These are phyloP conservation scores for Teratosphaeriaceae sp. DNA, from an alignment of 2,329 filamentous ascomycete genomes.

Conservation along the genomic window DNA sequence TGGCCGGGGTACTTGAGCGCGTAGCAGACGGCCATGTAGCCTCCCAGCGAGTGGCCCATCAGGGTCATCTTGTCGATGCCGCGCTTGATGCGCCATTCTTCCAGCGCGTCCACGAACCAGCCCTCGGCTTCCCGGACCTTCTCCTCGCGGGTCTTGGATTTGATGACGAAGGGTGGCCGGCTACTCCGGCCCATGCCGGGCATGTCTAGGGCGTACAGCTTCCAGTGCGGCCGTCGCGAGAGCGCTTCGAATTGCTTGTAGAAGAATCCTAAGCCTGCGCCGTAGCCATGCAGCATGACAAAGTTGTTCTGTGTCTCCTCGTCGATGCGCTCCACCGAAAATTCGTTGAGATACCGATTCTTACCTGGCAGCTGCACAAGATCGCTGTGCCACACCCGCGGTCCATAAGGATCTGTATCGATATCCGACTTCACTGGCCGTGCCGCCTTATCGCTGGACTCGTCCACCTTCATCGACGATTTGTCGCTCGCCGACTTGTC, in stretches of 20 bases:
- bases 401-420: slow-evolving; percentile 69
- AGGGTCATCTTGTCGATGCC: slow-evolving; percentile 92
- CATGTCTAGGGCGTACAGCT: slow-evolving; percentile 89
- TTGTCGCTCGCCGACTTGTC: slow-evolving; percentile 40
- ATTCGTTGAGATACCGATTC: slow-evolving; percentile 84
- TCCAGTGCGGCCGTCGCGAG: slow-evolving; percentile 72
- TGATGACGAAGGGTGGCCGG: slow-evolving; percentile 75
- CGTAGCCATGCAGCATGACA: slow-evolving; percentile 95
- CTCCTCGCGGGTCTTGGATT: slow-evolving; percentile 69
- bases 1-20: slow-evolving; percentile 93
- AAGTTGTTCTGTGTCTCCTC: slow-evolving; percentile 77
- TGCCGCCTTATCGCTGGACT: slow-evolving; percentile 26
- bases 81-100: slow-evolving; percentile 86
- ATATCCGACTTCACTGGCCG: slow-evolving; percentile 39
- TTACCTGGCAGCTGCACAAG: slow-evolving; percentile 81
- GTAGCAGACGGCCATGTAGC: slow-evolving; percentile 92
- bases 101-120: slow-evolving; percentile 93
- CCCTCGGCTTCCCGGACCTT: slow-evolving; percentile 85
- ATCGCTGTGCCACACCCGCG: slow-evolving; percentile 76
- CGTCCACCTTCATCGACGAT: slow-evolving; percentile 32
- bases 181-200: slow-evolving; percentile 89
- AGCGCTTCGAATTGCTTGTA: slow-evolving; percentile 96
- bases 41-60: slow-evolving; percentile 86
- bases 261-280: slow-evolving; percentile 92
- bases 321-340: slow-evolving; percentile 76